Percentiles rank a stretch among this genome's conserved stretches.
Conservation (phyloP, 208 protist genomes). For the Acanthamoeba castellanii region DNA sequence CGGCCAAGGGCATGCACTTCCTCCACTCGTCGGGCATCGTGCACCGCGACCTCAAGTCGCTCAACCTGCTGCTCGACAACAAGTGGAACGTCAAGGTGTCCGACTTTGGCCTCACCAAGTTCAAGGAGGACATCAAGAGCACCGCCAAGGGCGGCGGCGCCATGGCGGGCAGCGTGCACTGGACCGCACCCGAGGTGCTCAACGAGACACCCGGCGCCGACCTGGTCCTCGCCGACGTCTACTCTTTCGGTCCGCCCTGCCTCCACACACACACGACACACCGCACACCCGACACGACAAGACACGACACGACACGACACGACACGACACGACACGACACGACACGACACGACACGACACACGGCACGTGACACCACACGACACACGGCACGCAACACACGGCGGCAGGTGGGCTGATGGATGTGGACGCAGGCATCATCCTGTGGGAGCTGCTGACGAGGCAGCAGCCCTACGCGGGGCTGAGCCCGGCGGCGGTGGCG, state of each 20-base stretch:
- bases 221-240: constrained; percentile 19
- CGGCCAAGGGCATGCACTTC: constrained; percentile 35
- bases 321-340: too few species aligned
- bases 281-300: too few species aligned
- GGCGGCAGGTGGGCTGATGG: neutral
- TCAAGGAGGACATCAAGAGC: constrained; percentile 24
- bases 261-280: neutral
- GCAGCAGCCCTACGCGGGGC: constrained; percentile 9
- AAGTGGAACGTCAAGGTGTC: constrained; percentile 40
- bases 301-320: too few species aligned
- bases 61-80: constrained; percentile 28
- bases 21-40: constrained; percentile 19
- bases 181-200: constrained; percentile 57
- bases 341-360: too few species aligned
- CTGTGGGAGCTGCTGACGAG: constrained; percentile 40
- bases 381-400: too few species aligned
- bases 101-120: constrained; percentile 68
- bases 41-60: constrained; percentile 28
- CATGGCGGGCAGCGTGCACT: neutral
- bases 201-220: constrained; percentile 26
- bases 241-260: neutral
- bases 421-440: constrained; percentile 13
- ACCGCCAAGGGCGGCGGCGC: neutral
- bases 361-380: too few species aligned
- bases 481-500: constrained; percentile 11